Evolutionary conservation across 1,284 basidiomycete genomes (phyloP), one percentile per base, ranked within the genome.

Genomic region (Xerocomus tenax): DNA sequence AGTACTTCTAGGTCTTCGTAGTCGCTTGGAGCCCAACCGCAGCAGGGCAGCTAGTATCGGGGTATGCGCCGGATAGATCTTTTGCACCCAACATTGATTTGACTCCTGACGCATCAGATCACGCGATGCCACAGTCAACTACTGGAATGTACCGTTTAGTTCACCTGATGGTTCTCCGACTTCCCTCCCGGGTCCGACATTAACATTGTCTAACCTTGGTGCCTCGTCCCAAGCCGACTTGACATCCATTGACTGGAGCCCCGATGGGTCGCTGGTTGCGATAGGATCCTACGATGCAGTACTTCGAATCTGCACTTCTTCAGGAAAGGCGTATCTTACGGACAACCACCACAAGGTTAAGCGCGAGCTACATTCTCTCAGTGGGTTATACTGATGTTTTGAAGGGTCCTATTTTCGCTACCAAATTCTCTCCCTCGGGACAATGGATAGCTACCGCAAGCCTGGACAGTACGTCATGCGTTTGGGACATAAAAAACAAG

Each of bases 11-110:
- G 85, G 84, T 91, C 3, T 91, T 90, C 53, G 81, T 87, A 7
- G 87, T 84, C 53, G 77, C 82, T 4, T 91, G 86, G 76, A 91
- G 88, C 65, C 85, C 88, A 8, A 72, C 69, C 39, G 71, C 77
- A n/a, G 71, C 71, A 25, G 72, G 75, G 38, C 61, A 82, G 13
- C 67, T 91, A 15, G 86, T 87, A 25, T 82, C 88, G 28, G 89
- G 89, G 82, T 88, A 65, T 48, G 75, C 61, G 23, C 34, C 28
- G 8, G 52, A 42, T 21, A 34, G 34, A 10, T 36, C 42, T 35
- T 26, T 50, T 34, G 32, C 8, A 35, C 53, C 8, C 25, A 25
- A 25, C 6, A 21, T 42, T 35, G 36, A 44, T 26, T 42, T 48
- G 25, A 50, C 54, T 38, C 52, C 48, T 46, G 28, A 42, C 18